Percentiles rank a stretch among this genome's conserved stretches.
Conservation (phyloP, 2,329 filamentous ascomycete species). For the Elsinoe necatrix region DNA sequence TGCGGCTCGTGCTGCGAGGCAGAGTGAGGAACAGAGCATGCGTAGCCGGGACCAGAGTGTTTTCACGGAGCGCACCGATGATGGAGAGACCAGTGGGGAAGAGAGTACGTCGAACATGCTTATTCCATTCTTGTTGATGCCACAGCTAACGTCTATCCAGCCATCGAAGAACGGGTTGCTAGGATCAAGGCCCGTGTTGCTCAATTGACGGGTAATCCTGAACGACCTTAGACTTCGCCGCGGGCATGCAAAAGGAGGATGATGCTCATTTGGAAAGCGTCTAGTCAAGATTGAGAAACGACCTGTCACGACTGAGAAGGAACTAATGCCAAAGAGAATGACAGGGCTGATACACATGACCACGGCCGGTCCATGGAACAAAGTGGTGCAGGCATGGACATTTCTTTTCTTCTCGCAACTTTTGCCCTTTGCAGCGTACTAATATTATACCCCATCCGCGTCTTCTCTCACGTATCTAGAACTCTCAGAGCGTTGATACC, state of each 20-base stretch:
- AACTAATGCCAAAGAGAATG: constrained; percentile 1
- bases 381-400: not conserved
- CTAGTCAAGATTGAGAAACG: not conserved
- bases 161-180: constrained; percentile 91
- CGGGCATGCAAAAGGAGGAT: not conserved
- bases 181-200: constrained; percentile 97
- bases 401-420: not conserved
- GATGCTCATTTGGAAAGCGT: not conserved
- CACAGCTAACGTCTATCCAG: constrained; percentile 38
- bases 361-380: not conserved
- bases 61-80: constrained; percentile 53
- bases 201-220: constrained; percentile 57
- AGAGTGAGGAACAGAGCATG: constrained; percentile 54
- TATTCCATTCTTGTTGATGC: constrained; percentile 8
- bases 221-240: not conserved
- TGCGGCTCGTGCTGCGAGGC: constrained; percentile 63
- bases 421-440: not conserved
- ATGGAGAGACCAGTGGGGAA: constrained; percentile 88
- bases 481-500: not conserved
- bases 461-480: not conserved
- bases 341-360: not conserved
- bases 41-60: constrained; percentile 44
- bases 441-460: constrained; percentile 12
- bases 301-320: not conserved
- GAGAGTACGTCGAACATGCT: constrained; percentile 59